Evolutionary conservation across 2,329 filamentous ascomycete species (phyloP).

Genomic region (Ophiostoma himal-ulmi): DNA sequence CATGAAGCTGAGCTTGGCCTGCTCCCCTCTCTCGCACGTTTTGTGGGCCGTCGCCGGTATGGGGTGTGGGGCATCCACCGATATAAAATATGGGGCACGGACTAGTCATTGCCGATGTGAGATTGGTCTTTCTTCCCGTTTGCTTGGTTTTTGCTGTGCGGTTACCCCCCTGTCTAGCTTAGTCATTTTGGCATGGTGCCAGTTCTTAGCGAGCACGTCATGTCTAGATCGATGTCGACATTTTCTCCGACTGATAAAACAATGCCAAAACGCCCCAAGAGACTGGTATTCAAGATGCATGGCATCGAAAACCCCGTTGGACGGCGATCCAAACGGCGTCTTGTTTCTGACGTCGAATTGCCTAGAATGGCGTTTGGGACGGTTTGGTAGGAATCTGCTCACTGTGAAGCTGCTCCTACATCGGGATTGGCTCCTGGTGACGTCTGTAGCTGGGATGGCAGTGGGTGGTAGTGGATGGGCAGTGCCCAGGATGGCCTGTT

Average conservation of each 20-base stretch:
- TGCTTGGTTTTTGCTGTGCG: too few relatives aligned
- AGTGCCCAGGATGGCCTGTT: neutral
- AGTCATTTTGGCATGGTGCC: neutral
- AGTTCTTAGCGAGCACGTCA: conserved; percentile 14
- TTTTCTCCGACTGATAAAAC: conserved; percentile 1
- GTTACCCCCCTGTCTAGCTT: neutral
- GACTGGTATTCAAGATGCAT: neutral
- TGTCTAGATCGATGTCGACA: conserved; percentile 13
- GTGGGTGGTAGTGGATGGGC: conserved; percentile 6
- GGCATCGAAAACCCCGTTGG: neutral
- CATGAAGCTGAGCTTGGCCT: neutral
- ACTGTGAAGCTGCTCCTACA: neutral
- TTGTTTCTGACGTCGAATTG: conserved; percentile 6
- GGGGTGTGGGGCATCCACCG: neutral
- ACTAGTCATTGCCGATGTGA: neutral
- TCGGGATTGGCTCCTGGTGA: conserved; percentile 1
- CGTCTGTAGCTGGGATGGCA: conserved; percentile 8
- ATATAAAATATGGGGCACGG: neutral
- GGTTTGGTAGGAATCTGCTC: neutral
- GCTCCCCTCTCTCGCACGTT: neutral
- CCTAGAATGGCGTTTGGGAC: neutral
- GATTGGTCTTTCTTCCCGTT: too few relatives aligned
- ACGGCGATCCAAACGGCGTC: conserved; percentile 7
- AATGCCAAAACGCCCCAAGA: neutral
- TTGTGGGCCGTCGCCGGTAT: neutral